phyloP scores from a whole-genome alignment of 1,139 yeast species.

The Kazachstania sp. region DNA sequence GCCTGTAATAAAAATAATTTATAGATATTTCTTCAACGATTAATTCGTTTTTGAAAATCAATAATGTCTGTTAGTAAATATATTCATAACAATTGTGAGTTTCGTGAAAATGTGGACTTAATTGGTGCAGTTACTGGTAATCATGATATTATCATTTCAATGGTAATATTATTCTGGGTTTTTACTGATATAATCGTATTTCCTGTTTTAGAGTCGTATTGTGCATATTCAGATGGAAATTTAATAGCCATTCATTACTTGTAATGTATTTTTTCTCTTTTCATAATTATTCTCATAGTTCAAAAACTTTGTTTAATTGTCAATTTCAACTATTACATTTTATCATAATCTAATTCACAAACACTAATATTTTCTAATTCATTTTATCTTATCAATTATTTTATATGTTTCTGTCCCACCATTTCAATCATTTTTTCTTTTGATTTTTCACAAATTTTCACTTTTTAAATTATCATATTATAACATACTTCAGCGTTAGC shows the following conservation, averaged over 20 bases:
- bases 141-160: too few relatives aligned
- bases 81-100: background rate
- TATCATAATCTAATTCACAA: background rate
- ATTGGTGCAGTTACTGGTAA: background rate
- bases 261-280: too few relatives aligned
- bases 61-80: background rate
- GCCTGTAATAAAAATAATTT: conserved; percentile 33
- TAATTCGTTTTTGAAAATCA: background rate
- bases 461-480: conserved; percentile 11
- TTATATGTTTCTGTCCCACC: background rate
- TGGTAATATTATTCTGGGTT: background rate
- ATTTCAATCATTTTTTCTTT: background rate
- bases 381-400: background rate
- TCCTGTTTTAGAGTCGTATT: too few relatives aligned
- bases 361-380: background rate
- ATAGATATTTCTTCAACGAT: background rate
- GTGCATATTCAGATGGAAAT: too few relatives aligned
- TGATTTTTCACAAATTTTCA: background rate
- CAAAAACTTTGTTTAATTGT: background rate
- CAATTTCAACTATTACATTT: background rate
- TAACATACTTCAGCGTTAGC: conserved; percentile 75
- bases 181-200: too few relatives aligned
- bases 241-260: too few relatives aligned
- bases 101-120: background rate
- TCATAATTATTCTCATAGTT: too few relatives aligned